Evolutionary conservation across 202 grass and related monocot genomes (phyloP).

Genomic region (Bolboschoenoplectus hybrid): DNA sequence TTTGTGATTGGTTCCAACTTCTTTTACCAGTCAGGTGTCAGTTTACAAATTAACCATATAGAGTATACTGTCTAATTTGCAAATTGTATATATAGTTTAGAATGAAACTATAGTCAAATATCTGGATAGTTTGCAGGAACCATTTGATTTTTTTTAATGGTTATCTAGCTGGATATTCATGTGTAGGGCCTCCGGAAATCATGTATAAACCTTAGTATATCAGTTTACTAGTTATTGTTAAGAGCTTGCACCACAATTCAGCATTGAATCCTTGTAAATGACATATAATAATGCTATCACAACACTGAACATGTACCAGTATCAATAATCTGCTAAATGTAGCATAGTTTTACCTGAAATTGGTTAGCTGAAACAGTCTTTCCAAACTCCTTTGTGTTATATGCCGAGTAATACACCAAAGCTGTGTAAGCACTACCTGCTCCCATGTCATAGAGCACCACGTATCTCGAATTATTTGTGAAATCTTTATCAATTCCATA

Average conservation of each 20-base stretch:
- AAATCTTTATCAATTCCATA: slow-evolving; percentile 99
- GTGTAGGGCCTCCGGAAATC: too few species aligned
- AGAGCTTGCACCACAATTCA: background rate
- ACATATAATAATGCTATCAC: background rate
- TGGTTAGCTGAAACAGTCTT: slow-evolving; percentile 82
- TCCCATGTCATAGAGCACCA: slow-evolving; percentile 97
- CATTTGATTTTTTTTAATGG: background rate
- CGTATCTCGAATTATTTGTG: slow-evolving; percentile 73
- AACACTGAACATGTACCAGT: background rate
- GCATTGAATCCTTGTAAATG: slow-evolving; percentile 5
- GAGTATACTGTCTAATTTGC: background rate
- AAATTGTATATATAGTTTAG: background rate
- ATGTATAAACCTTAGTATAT: background rate
- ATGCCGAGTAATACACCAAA: slow-evolving; percentile 83
- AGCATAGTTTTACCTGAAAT: slow-evolving; percentile 61
- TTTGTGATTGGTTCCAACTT: background rate
- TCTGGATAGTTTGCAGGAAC: background rate
- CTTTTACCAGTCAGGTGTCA: background rate
- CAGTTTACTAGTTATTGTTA: background rate
- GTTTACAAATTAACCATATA: slow-evolving; percentile 22
- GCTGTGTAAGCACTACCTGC: slow-evolving; percentile 92
- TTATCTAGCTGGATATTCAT: slow-evolving; percentile 9
- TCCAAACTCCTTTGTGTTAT: slow-evolving; percentile 81
- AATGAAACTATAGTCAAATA: slow-evolving; percentile 15
- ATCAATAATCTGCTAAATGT: background rate